These are phyloP conservation scores for Cochlearia excelsa DNA, from an alignment of 345 rosid species.

Conservation along the genomic window DNA sequence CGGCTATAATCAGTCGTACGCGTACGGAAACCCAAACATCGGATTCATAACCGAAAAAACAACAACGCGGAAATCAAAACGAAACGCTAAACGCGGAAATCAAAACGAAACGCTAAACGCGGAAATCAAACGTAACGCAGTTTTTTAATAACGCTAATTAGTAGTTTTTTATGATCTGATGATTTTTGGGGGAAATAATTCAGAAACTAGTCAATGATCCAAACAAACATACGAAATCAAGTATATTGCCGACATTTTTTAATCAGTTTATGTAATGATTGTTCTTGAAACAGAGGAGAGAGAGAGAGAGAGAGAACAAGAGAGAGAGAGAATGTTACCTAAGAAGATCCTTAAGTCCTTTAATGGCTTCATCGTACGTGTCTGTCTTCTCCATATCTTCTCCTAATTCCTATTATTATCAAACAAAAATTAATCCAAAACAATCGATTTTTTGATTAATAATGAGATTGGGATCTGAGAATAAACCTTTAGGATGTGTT, in stretches of 20 bases:
- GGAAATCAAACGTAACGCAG: background rate
- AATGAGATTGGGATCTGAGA: constrained; percentile 6
- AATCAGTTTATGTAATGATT: background rate
- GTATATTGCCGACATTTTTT: too few species aligned
- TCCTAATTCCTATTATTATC: constrained; percentile 9
- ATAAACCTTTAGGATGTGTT: constrained; percentile 1
- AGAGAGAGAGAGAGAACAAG: background rate
- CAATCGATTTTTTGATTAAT: background rate
- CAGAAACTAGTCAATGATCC: too few species aligned
- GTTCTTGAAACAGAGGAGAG: background rate
- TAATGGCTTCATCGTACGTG: constrained; percentile 70
- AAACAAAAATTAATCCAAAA: too few species aligned
- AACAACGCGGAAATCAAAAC: background rate
- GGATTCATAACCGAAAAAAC: background rate
- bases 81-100: background rate
- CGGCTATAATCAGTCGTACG: constrained; percentile 22
- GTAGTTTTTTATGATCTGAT: background rate
- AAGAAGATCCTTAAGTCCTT: constrained; percentile 72
- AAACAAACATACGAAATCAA: too few species aligned
- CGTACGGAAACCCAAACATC: constrained; percentile 1
- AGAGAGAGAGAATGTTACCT: constrained; percentile 43
- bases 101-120: too few species aligned
- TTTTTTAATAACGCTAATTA: too few species aligned
- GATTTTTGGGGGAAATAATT: background rate
- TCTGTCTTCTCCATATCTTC: constrained; percentile 27